phyloP scores from a whole-genome alignment of 345 rosid genomes.

The Gossypioides kirkii region DNA sequence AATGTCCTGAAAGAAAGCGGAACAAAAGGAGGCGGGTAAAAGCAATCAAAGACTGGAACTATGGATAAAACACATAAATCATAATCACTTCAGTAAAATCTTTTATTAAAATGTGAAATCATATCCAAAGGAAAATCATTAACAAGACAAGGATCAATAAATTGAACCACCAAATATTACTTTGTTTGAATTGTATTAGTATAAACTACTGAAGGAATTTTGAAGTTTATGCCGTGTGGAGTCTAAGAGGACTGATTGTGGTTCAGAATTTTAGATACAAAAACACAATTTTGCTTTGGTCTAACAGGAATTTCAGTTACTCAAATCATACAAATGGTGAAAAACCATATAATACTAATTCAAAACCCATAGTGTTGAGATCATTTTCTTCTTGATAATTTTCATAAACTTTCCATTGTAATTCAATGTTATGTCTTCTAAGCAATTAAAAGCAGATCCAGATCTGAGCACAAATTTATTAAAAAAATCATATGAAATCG shows the following conservation, averaged over 20 bases:
- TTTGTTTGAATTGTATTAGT: not conserved
- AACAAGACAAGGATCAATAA: not conserved
- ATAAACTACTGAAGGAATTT: not conserved
- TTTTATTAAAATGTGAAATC: not conserved
- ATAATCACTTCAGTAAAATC: not conserved
- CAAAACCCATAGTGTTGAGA: not conserved
- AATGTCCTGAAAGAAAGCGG: not conserved
- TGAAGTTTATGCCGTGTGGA: not conserved
- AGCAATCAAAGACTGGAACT: not conserved
- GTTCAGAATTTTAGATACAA: not conserved
- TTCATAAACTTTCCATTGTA: not conserved
- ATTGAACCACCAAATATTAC: not conserved
- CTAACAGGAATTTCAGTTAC: not conserved
- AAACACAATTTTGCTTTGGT: not conserved
- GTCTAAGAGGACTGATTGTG: not conserved
- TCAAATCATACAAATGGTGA: not conserved
- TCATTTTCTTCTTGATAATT: not conserved
- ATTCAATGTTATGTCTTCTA: not conserved
- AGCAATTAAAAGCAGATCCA: not conserved
- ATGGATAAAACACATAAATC: not conserved
- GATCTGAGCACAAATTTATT: not conserved
- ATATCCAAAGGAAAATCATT: not conserved
- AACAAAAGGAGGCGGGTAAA: not conserved
- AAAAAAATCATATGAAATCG: not conserved
- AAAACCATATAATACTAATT: not conserved